Base-by-base conservation (phyloP, 2,329 filamentous ascomycete genomes). In the Trichoderma aggressivum region DNA sequence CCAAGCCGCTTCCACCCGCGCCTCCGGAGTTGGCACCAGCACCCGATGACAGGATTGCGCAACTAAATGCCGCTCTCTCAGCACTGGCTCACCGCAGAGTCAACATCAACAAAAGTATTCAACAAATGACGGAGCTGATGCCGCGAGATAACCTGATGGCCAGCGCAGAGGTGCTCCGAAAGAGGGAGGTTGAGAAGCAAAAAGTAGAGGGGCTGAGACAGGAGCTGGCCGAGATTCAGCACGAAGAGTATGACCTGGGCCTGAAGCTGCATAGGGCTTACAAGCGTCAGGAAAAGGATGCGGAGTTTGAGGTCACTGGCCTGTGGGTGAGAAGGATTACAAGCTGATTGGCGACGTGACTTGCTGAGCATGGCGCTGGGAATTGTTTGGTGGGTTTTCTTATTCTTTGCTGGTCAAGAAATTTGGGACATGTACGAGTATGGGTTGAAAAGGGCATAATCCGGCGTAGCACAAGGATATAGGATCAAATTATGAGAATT, bases 261-360 rank as follows among this genome's bases (percentile, higher is more conserved):
- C 82, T 96, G 76, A 91, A 90, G 79, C 83, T 96, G 69, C 89
- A 93, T 78, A 84, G 91, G 26, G 90, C 91, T 11, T 91, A 92
- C 81, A 94, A 93, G 83, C 87, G 92, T 61, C 86, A 90, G 75
- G 92, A 94, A 76, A 87, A 90, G 74, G 87, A 91, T 66, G 86
- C 86, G 3, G 84, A 86, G 39, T 91, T 85, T 76, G 90, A 92
- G 76, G 88, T 88, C 12, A 91, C 90, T 0, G 88, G 88, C 34
- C 81, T 97, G 11, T 97, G 93, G 93, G 91, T 97, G 63, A 87
- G 91, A 76, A 86, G 93, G 74, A 90, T 94, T 72, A 94, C 92
- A 24, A 88, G 85, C 73, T 91, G 79, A 86, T 21, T 28, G 63
- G 43, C 24, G 50, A 47, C 34, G 12, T 26, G 5, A 39, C 32